Evolutionary conservation across 1,284 basidiomycete genomes (phyloP), one percentile per base, ranked within the genome.

Genomic region (Cystobasidium pallidum): DNA sequence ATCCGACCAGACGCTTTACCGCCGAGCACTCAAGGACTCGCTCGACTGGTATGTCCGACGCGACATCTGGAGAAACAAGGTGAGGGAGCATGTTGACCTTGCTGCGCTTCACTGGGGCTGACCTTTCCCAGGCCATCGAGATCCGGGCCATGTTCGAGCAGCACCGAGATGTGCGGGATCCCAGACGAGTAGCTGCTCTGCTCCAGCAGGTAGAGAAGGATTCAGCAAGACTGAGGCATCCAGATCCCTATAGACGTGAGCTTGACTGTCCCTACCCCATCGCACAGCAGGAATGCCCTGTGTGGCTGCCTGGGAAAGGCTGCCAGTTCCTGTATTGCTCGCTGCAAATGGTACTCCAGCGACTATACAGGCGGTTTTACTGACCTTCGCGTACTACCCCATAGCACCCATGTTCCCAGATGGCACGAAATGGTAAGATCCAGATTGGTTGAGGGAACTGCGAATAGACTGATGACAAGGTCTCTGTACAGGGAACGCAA

Each of bases 31-130:
- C 17, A 80, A 80, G 73, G 75, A 77, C 34, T 75, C 78, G 11
- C 78, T 78, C 57, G 77, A 80, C 74, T 80, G 79, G 79, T 78
- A 77, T 67, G 77, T 79, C 36, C 73, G 77, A 28, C 72, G 77
- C 4, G 78, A 79, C 54, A 67, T 78, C 28, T 79, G 77, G 76
- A 74, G 77, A 43, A 73, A 74, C 72, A 76, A 75, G 75, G 78
- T 74, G 36, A 15, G 57, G n/a, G 36, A 30, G 24, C 58, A 61
- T 43, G 24, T 21, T 61, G 26, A 43, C 19, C 36, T 61, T 41
- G 13, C 19, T 39, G 7, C 41, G 30, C 26, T 57, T 19, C 52
- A 36, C 3, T 13, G 17, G 24, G 43, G 19, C 19, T 43, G 61
- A 24, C 19, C 6, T 15, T 17, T 45, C 59, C 68, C 55, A 75